A percentile compares a stretch with the other conserved stretches of the same genome.
Evolutionary conservation across 2,329 filamentous ascomycete genomes (phyloP).

Genomic region (Dryadomyces sulphureus): DNA sequence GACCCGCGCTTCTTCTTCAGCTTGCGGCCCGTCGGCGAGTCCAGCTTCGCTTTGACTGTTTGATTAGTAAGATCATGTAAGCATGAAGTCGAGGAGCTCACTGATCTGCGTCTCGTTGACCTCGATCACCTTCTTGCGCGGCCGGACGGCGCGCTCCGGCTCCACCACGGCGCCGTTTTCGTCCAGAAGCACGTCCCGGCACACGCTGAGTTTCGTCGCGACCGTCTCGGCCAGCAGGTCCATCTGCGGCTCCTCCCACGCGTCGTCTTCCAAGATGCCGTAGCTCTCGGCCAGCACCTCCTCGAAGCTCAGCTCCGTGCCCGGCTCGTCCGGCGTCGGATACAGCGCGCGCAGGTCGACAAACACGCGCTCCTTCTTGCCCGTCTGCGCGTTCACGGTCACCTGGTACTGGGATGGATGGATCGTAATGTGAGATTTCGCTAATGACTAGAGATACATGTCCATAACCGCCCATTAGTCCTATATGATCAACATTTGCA

Average conservation of each 20-base stretch:
- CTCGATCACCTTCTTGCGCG: slow-evolving; percentile 66
- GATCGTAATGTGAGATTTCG: slow-evolving; percentile 48
- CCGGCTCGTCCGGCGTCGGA: slow-evolving; percentile 55
- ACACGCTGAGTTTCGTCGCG: slow-evolving; percentile 24
- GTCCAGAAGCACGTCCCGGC: slow-evolving; percentile 33
- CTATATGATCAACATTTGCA: slow-evolving; percentile 68
- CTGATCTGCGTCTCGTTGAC: slow-evolving; percentile 86
- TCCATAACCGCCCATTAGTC: slow-evolving; percentile 60
- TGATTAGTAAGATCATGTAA: background rate
- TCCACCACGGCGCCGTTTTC: slow-evolving; percentile 39
- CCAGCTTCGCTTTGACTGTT: slow-evolving; percentile 76
- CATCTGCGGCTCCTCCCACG: background rate
- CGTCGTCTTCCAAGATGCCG: slow-evolving; percentile 42
- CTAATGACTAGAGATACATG: slow-evolving; percentile 38
- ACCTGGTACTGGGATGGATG: slow-evolving; percentile 61
- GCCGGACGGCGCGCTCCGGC: slow-evolving; percentile 16
- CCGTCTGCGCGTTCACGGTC: slow-evolving; percentile 67
- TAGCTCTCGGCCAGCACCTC: slow-evolving; percentile 69
- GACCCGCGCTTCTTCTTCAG: slow-evolving; percentile 62
- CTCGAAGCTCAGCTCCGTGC: slow-evolving; percentile 76
- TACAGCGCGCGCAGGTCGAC: slow-evolving; percentile 79
- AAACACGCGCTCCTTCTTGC: slow-evolving; percentile 73
- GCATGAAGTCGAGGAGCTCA: slow-evolving; percentile 29
- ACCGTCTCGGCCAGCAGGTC: slow-evolving; percentile 13
- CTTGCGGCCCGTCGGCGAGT: slow-evolving; percentile 77